These are phyloP conservation scores for Ligustrum vulgare DNA, from an alignment of 257 asterid genomes.

Conservation along the genomic window DNA sequence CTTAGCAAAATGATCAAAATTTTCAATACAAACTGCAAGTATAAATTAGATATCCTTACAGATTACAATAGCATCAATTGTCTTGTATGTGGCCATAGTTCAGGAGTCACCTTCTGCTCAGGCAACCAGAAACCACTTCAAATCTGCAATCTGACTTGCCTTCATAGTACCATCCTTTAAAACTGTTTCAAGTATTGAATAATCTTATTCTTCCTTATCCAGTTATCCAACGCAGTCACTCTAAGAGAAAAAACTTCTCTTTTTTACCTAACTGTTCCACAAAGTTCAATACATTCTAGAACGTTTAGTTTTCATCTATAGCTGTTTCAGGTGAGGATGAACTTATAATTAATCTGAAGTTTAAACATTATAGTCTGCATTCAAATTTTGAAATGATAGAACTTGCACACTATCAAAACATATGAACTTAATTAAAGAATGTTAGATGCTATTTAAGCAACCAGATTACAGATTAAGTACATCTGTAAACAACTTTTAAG, in stretches of 20 bases:
- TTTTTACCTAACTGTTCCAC: neutral
- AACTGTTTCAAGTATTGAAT: neutral
- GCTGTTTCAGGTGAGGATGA: constrained; percentile 4
- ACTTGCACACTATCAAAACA: neutral
- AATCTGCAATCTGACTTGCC: neutral
- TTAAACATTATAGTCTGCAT: neutral
- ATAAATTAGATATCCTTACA: neutral
- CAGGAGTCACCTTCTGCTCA: neutral
- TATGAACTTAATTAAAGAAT: neutral
- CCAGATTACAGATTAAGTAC: neutral
- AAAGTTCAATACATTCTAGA: neutral
- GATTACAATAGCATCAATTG: too few species aligned
- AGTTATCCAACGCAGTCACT: neutral
- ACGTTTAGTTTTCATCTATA: neutral
- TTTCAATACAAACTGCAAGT: neutral
- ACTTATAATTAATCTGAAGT: neutral
- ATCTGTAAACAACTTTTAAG: neutral
- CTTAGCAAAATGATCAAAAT: neutral
- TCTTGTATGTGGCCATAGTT: too few species aligned
- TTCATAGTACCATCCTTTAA: neutral
- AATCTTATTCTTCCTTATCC: neutral
- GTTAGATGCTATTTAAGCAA: constrained; percentile 1
- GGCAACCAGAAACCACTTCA: neutral
- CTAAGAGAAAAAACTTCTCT: neutral
- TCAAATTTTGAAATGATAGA: neutral